Evolutionary conservation across 1,284 basidiomycete genomes (phyloP).

Genomic region (Apiotrichum laibachii): DNA sequence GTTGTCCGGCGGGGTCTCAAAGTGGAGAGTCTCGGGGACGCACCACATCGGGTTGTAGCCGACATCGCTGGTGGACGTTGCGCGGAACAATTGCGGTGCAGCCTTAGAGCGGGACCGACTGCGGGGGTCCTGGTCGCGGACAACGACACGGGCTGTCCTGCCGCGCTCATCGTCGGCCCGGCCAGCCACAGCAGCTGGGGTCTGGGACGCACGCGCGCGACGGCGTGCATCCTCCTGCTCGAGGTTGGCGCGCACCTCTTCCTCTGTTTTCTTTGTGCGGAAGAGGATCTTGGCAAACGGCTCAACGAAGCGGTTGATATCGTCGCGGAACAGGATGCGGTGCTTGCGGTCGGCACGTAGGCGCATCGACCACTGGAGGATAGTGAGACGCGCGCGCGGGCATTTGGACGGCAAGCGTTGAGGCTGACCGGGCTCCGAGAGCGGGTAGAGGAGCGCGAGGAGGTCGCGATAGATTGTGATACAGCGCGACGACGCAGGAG

Average conservation of each 20-base stretch:
- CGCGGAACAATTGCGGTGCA: conserved; percentile 22
- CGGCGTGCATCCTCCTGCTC: conserved; percentile 33
- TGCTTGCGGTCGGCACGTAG: conserved; percentile 90
- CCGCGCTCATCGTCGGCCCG: conserved; percentile 36
- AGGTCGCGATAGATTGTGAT: conserved; percentile 54
- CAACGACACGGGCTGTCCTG: conserved; percentile 20
- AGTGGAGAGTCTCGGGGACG: conserved; percentile 70
- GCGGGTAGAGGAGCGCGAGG: conserved; percentile 50
- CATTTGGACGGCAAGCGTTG: conserved; percentile 52
- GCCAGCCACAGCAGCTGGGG: conserved; percentile 1
- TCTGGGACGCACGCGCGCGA: conserved; percentile 7
- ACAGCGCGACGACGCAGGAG: conserved; percentile 51
- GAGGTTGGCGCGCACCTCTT: conserved; percentile 31
- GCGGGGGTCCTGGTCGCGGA: conserved; percentile 23
- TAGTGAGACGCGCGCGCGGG: conserved; percentile 64
- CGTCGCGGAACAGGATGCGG: conserved; percentile 66
- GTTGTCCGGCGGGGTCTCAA: conserved; percentile 64
- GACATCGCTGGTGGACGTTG: conserved; percentile 33
- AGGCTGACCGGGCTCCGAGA: conserved; percentile 24
- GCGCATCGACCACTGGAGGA: conserved; percentile 84
- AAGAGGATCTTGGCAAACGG: conserved; percentile 50
- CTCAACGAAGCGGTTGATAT: conserved; percentile 50
- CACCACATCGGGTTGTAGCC: conserved; percentile 67
- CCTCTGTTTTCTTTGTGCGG: conserved; percentile 44
- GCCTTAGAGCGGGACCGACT: conserved; percentile 71